Evolutionary conservation across 2,329 filamentous ascomycete species (phyloP), one percentile per base, ranked within the genome.

Genomic region (Gyromitra esculenta): DNA sequence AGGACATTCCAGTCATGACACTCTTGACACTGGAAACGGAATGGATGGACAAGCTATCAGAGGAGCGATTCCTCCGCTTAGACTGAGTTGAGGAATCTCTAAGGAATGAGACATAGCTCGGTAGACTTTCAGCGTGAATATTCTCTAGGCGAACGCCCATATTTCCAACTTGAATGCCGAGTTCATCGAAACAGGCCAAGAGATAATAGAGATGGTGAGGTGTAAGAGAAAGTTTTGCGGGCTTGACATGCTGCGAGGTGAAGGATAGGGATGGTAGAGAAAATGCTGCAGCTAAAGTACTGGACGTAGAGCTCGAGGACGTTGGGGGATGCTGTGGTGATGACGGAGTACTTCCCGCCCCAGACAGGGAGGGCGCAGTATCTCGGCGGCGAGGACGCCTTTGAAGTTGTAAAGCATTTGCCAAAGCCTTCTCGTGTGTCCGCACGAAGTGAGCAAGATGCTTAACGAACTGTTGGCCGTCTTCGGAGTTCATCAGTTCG

Each of bases 111-210:
- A 98, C 94, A 86, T 98, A 98, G 85, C 96, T 96, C 25, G 94
- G 92, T 5, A 92, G 91, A 1, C 91, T 90, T 81, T 93, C 93
- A 81, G 94, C 92, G 83, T 97, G 93, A 59, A 99, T 90, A 83
- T 97, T 97, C 84, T 99, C 96, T 80, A 98, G 86, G 43, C 96
- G 91, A 77, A 99, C 90, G 82, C 96, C 97, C 94, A 97, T 97
- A 41, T 95, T 94, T 3, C 96, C 96, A 78, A 98, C 94, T 78
- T 91, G 88, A 80, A 98, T 96, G 76, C 90, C 90, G 76, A 98
- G 87, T 79, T 97, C 95, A 85, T 97, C 94, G 84, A 98, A 97
- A 71, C 94, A 92, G 73, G 94, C 97, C 70, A 99, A 89, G 41
- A 99, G 89, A 83, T 97, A 99, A 86, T 97, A 98, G 39, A 99